Conservation (phyloP, 83 land plant genomes). For the Picea abies region DNA sequence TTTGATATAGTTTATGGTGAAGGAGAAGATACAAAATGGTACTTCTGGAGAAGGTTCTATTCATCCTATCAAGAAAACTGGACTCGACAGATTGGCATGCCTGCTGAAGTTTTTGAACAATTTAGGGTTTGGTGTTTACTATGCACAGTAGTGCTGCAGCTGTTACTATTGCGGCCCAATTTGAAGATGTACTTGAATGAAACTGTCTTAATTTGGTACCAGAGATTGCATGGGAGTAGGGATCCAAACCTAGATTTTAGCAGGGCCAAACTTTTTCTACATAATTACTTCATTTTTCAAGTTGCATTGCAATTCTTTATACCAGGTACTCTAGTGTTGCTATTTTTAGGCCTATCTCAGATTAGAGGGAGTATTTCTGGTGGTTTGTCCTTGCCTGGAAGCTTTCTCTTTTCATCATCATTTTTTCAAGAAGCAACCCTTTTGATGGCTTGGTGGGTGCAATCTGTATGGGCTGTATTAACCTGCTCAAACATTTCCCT, state of each 20-base stretch:
- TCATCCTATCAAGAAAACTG: slow-evolving; percentile 24
- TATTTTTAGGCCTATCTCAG: slow-evolving; percentile 67
- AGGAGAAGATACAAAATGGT: slow-evolving; percentile 15
- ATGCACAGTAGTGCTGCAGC: slow-evolving; percentile 49
- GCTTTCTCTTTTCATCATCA: slow-evolving; percentile 30
- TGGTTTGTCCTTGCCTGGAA: slow-evolving; percentile 16
- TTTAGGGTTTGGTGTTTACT: slow-evolving; percentile 54
- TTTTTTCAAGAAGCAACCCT: slow-evolving; percentile 37
- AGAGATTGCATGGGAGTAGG: slow-evolving; percentile 73
- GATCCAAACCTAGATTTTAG: slow-evolving; percentile 65
- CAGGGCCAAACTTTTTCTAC: slow-evolving; percentile 72
- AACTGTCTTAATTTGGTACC: slow-evolving; percentile 81
- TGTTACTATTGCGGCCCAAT: slow-evolving; percentile 50
- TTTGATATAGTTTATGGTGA: neutral
- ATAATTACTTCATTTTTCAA: slow-evolving; percentile 74
- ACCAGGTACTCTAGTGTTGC: slow-evolving; percentile 57
- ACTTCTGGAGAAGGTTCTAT: neutral
- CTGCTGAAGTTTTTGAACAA: slow-evolving; percentile 30
- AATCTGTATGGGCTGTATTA: slow-evolving; percentile 49
- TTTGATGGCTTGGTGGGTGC: slow-evolving; percentile 83
- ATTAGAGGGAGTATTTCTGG: slow-evolving; percentile 22
- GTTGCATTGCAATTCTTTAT: slow-evolving; percentile 67
- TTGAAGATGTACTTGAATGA: slow-evolving; percentile 79
- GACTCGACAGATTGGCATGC: slow-evolving; percentile 46
- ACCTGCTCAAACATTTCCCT: slow-evolving; percentile 44